Conservation (phyloP, 768 basidiomycete genomes). For the Boletus rubescentipes region DNA sequence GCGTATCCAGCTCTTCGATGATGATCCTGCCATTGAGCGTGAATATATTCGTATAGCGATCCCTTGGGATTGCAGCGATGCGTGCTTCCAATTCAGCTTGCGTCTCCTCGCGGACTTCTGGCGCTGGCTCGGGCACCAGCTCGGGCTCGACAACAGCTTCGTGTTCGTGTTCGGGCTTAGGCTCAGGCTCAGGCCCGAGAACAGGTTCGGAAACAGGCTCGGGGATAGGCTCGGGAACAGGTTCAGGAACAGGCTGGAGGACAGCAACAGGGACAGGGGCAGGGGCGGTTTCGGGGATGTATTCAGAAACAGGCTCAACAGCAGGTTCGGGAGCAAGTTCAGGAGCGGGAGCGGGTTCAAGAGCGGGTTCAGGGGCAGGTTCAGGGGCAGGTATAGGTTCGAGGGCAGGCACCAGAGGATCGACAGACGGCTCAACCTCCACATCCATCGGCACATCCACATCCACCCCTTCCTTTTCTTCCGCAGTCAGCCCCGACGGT, state of each 20-base stretch:
- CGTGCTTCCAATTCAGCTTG: constrained; percentile 26
- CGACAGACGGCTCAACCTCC: constrained; percentile 2
- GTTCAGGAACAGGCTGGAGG: neutral
- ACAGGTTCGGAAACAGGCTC: neutral
- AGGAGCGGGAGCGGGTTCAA: neutral
- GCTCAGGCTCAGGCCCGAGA: neutral
- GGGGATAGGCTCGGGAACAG: neutral
- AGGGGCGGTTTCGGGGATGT: neutral
- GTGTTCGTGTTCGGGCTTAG: neutral
- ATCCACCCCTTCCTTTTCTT: constrained; percentile 19
- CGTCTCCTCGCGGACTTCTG: constrained; percentile 6
- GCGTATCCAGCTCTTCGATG: constrained; percentile 73
- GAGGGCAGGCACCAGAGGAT: neutral
- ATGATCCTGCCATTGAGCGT: constrained; percentile 52
- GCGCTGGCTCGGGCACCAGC: neutral
- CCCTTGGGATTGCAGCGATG: constrained; percentile 26
- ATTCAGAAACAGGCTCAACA: neutral
- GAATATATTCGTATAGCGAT: constrained; percentile 31
- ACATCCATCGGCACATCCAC: constrained; percentile 18
- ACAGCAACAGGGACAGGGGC: neutral
- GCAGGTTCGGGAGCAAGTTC: neutral
- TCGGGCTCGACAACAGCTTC: too few species aligned
- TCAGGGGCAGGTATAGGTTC: neutral
- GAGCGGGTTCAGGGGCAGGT: neutral
- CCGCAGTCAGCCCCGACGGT: constrained; percentile 22